Evolutionary conservation across 192 early-diverging fungal genomes (phyloP).

Genomic region (Coemansia sp.): DNA sequence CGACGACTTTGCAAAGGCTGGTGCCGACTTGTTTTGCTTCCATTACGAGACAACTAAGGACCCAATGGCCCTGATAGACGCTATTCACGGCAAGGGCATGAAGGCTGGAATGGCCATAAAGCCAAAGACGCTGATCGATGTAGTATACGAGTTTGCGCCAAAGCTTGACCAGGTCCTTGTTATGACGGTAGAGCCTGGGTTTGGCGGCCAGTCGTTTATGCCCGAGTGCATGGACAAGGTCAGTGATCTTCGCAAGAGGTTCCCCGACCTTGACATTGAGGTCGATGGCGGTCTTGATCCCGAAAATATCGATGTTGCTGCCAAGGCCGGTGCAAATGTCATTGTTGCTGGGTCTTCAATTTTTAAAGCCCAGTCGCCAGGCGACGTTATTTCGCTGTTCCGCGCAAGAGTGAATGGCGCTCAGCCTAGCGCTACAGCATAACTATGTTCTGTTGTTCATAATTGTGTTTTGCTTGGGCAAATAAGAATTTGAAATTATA

Average conservation of each 20-base stretch:
- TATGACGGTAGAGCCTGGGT: constrained; percentile 98
- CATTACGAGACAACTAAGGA: constrained; percentile 91
- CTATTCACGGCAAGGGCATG: constrained; percentile 84
- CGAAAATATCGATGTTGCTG: constrained; percentile 84
- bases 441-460: background rate
- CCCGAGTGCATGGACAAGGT: constrained; percentile 85
- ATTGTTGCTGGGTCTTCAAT: constrained; percentile 95
- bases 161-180: constrained; percentile 87
- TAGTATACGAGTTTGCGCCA: constrained; percentile 58
- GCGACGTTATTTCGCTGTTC: constrained; percentile 68
- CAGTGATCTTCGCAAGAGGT: constrained; percentile 65
- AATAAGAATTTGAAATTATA: background rate
- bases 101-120: constrained; percentile 92
- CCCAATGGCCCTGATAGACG: constrained; percentile 72
- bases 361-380: constrained; percentile 76
- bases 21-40: constrained; percentile 86
- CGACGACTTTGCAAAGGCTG: constrained; percentile 90
- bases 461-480: no score
- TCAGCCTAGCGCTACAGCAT: constrained; percentile 10
- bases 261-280: constrained; percentile 89
- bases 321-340: constrained; percentile 93
- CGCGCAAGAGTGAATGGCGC: constrained; percentile 43
- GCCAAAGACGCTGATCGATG: constrained; percentile 78
- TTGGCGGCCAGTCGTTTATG: constrained; percentile 97
- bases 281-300: constrained; percentile 91